Conservation (phyloP, 2,329 filamentous ascomycete genomes). For the Ceratocystis alfenasii region DNA sequence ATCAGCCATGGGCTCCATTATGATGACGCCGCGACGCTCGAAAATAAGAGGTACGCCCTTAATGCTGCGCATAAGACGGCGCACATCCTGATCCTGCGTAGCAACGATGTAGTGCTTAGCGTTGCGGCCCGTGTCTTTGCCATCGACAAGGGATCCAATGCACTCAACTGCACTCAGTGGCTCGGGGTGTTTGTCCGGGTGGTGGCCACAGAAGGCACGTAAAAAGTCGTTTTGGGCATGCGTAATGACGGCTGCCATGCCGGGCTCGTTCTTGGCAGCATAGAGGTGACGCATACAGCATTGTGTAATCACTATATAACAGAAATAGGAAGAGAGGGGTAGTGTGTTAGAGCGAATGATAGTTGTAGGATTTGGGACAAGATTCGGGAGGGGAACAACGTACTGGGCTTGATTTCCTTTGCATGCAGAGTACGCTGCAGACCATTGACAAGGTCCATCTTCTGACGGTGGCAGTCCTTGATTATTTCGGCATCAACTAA, state of each 20-base stretch:
- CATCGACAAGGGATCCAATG: slow-evolving; percentile 62
- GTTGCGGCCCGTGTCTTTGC: slow-evolving; percentile 58
- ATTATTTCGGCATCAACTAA: slow-evolving; percentile 75
- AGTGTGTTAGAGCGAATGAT: slow-evolving; percentile 23
- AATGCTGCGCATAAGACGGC: slow-evolving; percentile 52
- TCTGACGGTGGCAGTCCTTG: slow-evolving; percentile 66
- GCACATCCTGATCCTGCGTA: slow-evolving; percentile 54
- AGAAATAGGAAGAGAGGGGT: slow-evolving; percentile 12
- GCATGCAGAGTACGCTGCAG: slow-evolving; percentile 77
- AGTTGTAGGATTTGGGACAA: neutral
- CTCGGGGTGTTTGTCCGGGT: slow-evolving; percentile 56
- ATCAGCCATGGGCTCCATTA: slow-evolving; percentile 58
- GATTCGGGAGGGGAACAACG: slow-evolving; percentile 26
- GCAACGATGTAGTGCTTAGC: slow-evolving; percentile 72
- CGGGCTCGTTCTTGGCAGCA: slow-evolving; percentile 43
- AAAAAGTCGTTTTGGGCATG: slow-evolving; percentile 61
- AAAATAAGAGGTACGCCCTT: slow-evolving; percentile 67
- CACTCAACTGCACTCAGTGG: slow-evolving; percentile 61
- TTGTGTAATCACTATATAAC: slow-evolving; percentile 59
- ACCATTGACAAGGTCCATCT: slow-evolving; percentile 73
- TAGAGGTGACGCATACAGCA: slow-evolving; percentile 73
- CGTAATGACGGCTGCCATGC: slow-evolving; percentile 50
- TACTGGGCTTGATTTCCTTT: slow-evolving; percentile 63
- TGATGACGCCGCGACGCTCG: slow-evolving; percentile 65
- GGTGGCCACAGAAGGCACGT: slow-evolving; percentile 66